Conservation (phyloP, 2,329 filamentous ascomycete species). For the Curvularia hawaiiensis region DNA sequence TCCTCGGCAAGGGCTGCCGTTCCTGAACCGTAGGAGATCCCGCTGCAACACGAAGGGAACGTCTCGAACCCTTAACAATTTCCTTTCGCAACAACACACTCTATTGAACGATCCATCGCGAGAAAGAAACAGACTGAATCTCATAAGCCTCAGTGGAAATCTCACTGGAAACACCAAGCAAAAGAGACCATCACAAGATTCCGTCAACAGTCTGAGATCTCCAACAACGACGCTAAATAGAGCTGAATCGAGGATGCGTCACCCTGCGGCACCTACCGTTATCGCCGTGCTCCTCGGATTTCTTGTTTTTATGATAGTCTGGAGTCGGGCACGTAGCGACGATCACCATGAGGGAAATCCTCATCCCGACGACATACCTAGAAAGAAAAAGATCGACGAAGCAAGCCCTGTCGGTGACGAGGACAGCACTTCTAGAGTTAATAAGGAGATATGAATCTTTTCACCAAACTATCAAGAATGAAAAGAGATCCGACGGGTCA, state of each 20-base stretch:
- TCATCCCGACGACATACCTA: slow-evolving; percentile 39
- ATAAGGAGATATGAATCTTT: neutral
- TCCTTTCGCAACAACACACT: neutral
- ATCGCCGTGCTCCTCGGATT: slow-evolving; percentile 42
- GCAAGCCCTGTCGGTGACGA: neutral
- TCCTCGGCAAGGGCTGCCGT: neutral
- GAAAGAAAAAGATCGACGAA: slow-evolving; percentile 18
- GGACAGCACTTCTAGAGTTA: neutral
- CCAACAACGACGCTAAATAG: neutral
- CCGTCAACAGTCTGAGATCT: too few species aligned
- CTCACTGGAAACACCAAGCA: too few species aligned
- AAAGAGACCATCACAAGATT: neutral
- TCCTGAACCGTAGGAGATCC: neutral
- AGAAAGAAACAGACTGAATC: neutral
- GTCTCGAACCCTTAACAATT: neutral
- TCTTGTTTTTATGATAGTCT: slow-evolving; percentile 35
- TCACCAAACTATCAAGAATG: too few species aligned
- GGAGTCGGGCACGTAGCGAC: slow-evolving; percentile 29
- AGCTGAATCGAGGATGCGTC: slow-evolving; percentile 32
- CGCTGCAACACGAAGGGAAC: neutral
- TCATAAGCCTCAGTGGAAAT: too few species aligned
- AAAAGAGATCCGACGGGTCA: too few species aligned
- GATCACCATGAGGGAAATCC: slow-evolving; percentile 47
- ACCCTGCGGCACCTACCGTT: slow-evolving; percentile 42
- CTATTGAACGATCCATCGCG: neutral